phyloP scores from a whole-genome alignment of 2,329 filamentous ascomycete species.

The Colletotrichum chlorophyti region DNA sequence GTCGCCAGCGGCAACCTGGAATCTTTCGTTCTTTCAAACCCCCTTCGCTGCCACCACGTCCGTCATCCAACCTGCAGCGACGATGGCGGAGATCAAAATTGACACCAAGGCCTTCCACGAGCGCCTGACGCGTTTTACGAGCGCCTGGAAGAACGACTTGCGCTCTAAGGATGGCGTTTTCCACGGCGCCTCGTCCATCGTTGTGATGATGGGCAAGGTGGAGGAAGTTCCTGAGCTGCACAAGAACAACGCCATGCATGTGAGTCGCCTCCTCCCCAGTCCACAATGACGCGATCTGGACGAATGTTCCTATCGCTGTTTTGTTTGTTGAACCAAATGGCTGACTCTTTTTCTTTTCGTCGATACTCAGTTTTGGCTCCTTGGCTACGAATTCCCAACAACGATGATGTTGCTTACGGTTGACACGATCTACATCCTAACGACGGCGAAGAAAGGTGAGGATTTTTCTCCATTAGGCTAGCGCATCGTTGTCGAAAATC shows the following conservation, averaged over 20 bases:
- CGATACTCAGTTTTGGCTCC: slow-evolving; percentile 89
- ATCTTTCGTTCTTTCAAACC: slow-evolving; percentile 16
- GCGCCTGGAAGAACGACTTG: slow-evolving; percentile 96
- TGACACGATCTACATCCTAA: slow-evolving; percentile 89
- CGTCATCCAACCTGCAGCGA: slow-evolving; percentile 42
- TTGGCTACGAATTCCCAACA: slow-evolving; percentile 97
- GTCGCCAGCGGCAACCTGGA: slow-evolving; percentile 34
- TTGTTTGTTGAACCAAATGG: too few species aligned
- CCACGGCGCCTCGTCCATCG: slow-evolving; percentile 83
- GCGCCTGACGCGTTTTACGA: slow-evolving; percentile 84
- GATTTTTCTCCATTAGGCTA: background rate
- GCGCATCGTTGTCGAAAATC: background rate
- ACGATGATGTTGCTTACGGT: slow-evolving; percentile 92
- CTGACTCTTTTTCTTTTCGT: slow-evolving; percentile 10
- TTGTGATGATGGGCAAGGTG: slow-evolving; percentile 93
- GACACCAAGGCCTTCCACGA: slow-evolving; percentile 94
- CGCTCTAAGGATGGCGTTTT: slow-evolving; percentile 83
- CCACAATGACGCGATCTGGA: slow-evolving; percentile 22
- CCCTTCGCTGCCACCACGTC: slow-evolving; percentile 10
- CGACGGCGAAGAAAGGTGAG: slow-evolving; percentile 94
- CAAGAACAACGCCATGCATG: slow-evolving; percentile 97
- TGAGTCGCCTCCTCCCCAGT: slow-evolving; percentile 53
- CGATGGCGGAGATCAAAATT: slow-evolving; percentile 88
- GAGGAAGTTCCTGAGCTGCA: slow-evolving; percentile 86
- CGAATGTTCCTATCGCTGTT: too few species aligned